phyloP scores from a whole-genome alignment of 2,329 filamentous ascomycete species.

The Hymenotorrendiella dingleyae region DNA sequence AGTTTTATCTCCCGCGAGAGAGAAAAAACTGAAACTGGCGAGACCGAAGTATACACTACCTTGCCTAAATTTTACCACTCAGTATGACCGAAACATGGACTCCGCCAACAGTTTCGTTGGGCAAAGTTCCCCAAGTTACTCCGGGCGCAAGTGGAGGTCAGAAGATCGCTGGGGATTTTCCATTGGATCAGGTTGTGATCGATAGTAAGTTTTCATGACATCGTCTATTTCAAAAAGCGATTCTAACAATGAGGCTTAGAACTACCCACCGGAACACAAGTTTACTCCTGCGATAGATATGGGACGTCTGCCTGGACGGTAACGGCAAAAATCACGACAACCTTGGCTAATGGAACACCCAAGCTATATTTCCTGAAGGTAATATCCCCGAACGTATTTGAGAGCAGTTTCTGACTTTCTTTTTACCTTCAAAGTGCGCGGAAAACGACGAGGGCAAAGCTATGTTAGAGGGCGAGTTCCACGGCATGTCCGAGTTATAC shows the following conservation, averaged over 20 bases:
- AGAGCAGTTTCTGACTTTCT: too few species aligned
- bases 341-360: constrained; percentile 18
- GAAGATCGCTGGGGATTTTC: constrained; percentile 4
- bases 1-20: too few species aligned
- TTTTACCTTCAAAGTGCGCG: too few species aligned
- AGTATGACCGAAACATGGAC: too few species aligned
- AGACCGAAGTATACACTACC: too few species aligned
- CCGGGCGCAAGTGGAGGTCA: too few species aligned
- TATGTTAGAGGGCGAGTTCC: constrained; percentile 9
- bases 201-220: background rate
- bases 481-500: constrained; percentile 5
- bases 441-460: constrained; percentile 8
- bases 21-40: too few species aligned
- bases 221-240: background rate
- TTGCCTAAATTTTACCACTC: too few species aligned
- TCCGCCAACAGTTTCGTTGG: too few species aligned
- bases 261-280: constrained; percentile 2
- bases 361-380: constrained; percentile 24
- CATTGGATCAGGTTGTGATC: constrained; percentile 3
- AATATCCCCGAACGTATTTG: too few species aligned
- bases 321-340: constrained; percentile 28
- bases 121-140: too few species aligned
- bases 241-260: too few species aligned
- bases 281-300: constrained; percentile 13
- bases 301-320: constrained; percentile 34